These are phyloP conservation scores for Pseudophaeomoniella oleicola DNA, from an alignment of 2,329 filamentous ascomycete genomes.

Conservation along the genomic window DNA sequence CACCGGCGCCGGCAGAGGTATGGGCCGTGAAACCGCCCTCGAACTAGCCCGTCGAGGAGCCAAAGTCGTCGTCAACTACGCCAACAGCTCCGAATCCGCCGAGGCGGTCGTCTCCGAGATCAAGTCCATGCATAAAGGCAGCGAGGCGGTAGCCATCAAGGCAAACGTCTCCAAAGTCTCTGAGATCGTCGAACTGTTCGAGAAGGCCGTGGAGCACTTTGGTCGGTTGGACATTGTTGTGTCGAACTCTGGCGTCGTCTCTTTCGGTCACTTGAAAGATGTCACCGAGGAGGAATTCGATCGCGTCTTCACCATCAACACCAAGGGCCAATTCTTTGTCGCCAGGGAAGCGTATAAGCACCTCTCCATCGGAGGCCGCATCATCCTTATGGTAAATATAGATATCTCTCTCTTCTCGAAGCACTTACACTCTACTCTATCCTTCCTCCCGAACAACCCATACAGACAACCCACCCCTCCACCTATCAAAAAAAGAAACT, in stretches of 20 bases:
- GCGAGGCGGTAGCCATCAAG: conserved; percentile 49
- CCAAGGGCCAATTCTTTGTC: conserved; percentile 61
- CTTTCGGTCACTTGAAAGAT: conserved; percentile 53
- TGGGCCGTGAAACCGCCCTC: conserved; percentile 25
- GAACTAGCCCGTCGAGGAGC: conserved; percentile 25
- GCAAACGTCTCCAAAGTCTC: conserved; percentile 53
- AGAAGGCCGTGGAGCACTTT: conserved; percentile 46
- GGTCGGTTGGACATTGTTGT: conserved; percentile 54
- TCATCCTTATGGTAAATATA: conserved; percentile 48
- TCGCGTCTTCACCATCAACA: conserved; percentile 55
- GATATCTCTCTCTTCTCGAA: neutral
- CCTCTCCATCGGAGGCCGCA: conserved; percentile 52
- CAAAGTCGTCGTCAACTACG: conserved; percentile 25
- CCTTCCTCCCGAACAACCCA: too few relatives aligned
- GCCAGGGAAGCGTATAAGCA: conserved; percentile 61
- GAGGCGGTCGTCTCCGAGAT: conserved; percentile 52
- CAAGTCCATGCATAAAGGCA: conserved; percentile 42
- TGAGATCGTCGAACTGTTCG: conserved; percentile 50
- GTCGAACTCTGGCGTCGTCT: conserved; percentile 42
- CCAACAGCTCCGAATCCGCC: conserved; percentile 49
- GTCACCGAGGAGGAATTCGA: conserved; percentile 58
- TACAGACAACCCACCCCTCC: too few relatives aligned
- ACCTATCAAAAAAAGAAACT: too few relatives aligned
- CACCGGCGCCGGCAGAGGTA: conserved; percentile 22
- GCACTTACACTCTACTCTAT: too few relatives aligned